phyloP scores from a whole-genome alignment of 257 asterid genomes.

The Petunia axillaris region DNA sequence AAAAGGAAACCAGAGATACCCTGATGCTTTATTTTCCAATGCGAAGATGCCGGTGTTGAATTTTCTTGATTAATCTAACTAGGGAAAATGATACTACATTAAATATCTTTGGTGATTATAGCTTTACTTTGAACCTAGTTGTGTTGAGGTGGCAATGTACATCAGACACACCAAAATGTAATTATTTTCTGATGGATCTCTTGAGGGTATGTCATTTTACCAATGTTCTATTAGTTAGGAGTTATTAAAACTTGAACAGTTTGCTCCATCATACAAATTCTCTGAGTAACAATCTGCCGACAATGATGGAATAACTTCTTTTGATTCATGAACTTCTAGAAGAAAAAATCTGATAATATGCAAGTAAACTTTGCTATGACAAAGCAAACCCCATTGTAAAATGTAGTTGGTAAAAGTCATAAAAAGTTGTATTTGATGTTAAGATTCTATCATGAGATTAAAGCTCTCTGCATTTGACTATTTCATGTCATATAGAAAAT shows the following conservation, averaged over 20 bases:
- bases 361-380: not conserved
- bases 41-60: too few relatives aligned
- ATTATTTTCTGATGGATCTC: constrained; percentile 62
- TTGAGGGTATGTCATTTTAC: constrained; percentile 60
- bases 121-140: too few relatives aligned
- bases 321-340: constrained; percentile 5
- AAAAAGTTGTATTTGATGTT: not conserved
- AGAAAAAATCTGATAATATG: not conserved
- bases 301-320: not conserved
- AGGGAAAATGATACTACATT: too few relatives aligned
- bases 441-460: not conserved
- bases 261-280: not conserved
- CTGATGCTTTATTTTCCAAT: too few relatives aligned
- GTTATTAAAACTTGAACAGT: not conserved
- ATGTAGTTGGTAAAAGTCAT: not conserved
- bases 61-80: too few relatives aligned
- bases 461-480: not conserved
- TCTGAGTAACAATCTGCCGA: too few relatives aligned
- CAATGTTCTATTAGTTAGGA: not conserved
- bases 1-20: too few relatives aligned
- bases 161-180: too few relatives aligned
- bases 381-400: not conserved
- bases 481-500: not conserved
- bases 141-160: too few relatives aligned
- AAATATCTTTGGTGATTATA: too few relatives aligned